Evolutionary conservation across 768 basidiomycete species (phyloP).

Genomic region (Fibroporia radiculosa): DNA sequence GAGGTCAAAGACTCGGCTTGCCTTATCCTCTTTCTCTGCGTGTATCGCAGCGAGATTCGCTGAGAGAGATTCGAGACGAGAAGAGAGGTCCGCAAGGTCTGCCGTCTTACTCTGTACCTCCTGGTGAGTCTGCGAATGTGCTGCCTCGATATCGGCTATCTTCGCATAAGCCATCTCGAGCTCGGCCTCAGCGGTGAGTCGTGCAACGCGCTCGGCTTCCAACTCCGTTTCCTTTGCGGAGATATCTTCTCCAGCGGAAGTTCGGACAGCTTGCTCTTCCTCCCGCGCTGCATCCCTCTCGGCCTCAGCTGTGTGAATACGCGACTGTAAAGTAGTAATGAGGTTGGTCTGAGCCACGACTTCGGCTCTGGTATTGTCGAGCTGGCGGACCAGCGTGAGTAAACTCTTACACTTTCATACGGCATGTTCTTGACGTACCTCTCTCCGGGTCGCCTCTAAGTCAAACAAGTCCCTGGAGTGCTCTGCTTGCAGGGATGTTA

Average conservation of each 20-base stretch:
- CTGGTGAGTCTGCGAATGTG: background rate
- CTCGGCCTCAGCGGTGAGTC: background rate
- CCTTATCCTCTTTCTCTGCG: background rate
- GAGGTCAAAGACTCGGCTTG: background rate
- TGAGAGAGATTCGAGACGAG: conserved; percentile 1
- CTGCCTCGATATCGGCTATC: background rate
- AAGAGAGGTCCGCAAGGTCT: background rate
- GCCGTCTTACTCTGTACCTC: background rate
- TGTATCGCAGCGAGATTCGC: background rate
- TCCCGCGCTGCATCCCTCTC: background rate
- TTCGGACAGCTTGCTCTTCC: background rate
- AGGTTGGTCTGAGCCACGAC: background rate
- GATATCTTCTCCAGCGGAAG: background rate
- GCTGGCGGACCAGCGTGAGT: background rate
- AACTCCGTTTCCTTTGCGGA: background rate
- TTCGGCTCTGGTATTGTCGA: background rate
- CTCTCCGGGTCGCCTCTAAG: background rate
- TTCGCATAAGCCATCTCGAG: background rate
- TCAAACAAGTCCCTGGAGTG: background rate
- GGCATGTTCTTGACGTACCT: no score
- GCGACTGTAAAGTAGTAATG: background rate
- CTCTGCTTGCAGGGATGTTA: background rate
- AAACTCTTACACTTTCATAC: background rate
- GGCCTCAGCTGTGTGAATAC: background rate
- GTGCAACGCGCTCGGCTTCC: background rate